Base-by-base conservation (phyloP, 257 asterid species). In the Craterostigma plantagineum region DNA sequence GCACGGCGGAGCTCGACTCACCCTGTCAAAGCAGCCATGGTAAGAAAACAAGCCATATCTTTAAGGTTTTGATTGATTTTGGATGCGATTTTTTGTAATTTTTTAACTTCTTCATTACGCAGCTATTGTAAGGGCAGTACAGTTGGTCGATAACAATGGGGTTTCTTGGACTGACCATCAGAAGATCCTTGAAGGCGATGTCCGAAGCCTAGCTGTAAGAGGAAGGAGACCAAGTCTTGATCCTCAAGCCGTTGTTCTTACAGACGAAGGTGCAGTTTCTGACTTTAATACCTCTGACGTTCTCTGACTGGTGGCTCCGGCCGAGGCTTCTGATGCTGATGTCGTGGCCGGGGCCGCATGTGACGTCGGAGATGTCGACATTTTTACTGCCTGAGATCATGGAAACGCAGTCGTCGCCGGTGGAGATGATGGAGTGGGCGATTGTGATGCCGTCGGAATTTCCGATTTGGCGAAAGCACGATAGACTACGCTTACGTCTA, bases 291-390 rank as follows among this genome's bases (percentile, higher is more conserved):
- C 67, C 71, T 11, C 16, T 42, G 8, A 79, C 92, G 9, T 42
- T 39, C 12, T 84, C 81, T 0, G 34, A 34, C 36, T 50, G 51
- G 1, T 38, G 56, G 46, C 50, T 15, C 11, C 54, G 49, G 0
- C 93, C 93, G 1, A 84, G 54, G 74, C 91, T 73, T 10, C 95
- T 91, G 1, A 78, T 52, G 53, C 95, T 78, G 13, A 78, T 78
- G 16, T 91, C 93, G n/a, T 83, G 95, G 12, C 95, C 93, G 7
- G 92, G 93, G 4, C 95, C 95, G 53, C 93, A 84, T 0, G 46
- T 3, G 3, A 84, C 81, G 0, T 51, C 56, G 1, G 35, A 35
- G 1, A 84, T 63, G 9, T 69, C 63, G 3, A 84, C 63, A 60
- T 54, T 34, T 8, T 45, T 65, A 43, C 84, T 69, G 4, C 95